Evolutionary conservation across 805 yeast genomes (phyloP).

Genomic region (Saturnispora mendoncae): DNA sequence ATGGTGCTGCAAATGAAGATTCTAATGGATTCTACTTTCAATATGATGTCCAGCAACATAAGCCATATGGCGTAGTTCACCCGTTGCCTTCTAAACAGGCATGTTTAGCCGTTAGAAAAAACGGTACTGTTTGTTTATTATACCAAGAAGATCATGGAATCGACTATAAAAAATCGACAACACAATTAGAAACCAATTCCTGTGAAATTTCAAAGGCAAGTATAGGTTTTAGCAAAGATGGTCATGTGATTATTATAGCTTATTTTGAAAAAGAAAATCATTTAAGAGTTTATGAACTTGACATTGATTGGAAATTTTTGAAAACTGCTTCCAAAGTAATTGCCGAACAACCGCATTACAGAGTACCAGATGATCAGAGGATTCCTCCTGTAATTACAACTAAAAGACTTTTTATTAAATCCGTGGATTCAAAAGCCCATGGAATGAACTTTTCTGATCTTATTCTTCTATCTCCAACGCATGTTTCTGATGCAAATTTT

Average conservation of each 20-base stretch:
- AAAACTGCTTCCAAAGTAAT: constrained; percentile 39
- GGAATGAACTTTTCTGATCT: constrained; percentile 23
- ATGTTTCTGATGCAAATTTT: constrained; percentile 32
- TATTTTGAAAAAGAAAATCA: constrained; percentile 30
- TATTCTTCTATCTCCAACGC: constrained; percentile 39
- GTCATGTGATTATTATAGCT: constrained; percentile 35
- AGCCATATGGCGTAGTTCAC: constrained; percentile 55
- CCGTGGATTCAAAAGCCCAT: constrained; percentile 13
- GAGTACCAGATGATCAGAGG: constrained; percentile 39
- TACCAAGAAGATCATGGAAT: constrained; percentile 57
- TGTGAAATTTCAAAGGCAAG: constrained; percentile 30
- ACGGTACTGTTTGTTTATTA: constrained; percentile 52
- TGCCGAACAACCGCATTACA: constrained; percentile 38
- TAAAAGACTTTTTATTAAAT: constrained; percentile 25
- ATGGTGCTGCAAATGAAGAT: constrained; percentile 30
- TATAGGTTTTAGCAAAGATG: constrained; percentile 45
- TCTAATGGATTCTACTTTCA: constrained; percentile 31
- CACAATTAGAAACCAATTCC: constrained; percentile 22
- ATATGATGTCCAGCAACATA: constrained; percentile 53
- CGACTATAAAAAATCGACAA: constrained; percentile 39
- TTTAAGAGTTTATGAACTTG: constrained; percentile 35
- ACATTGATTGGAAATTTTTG: constrained; percentile 50
- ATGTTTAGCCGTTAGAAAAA: constrained; percentile 53
- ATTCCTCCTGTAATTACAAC: constrained; percentile 33
- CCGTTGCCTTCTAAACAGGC: constrained; percentile 65